Evolutionary conservation across 768 basidiomycete genomes (phyloP).

Genomic region (Russula olivacea): DNA sequence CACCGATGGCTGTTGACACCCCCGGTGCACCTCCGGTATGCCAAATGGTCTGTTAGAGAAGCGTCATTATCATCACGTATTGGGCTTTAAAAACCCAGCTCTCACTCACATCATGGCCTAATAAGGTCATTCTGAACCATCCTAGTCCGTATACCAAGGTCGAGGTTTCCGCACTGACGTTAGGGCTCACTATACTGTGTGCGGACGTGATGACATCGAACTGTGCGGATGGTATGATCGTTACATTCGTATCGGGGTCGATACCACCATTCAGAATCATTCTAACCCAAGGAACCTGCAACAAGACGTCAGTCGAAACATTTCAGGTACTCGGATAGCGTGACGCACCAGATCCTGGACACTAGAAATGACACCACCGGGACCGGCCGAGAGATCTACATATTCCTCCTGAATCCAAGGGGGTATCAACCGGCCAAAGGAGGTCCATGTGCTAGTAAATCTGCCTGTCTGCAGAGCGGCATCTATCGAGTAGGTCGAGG

Average conservation of each 20-base stretch:
- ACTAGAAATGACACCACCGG: slow-evolving; percentile 41
- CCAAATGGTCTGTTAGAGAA: slow-evolving; percentile 31
- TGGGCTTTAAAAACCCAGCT: no score
- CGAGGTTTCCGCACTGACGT: background rate
- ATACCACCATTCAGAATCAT: slow-evolving; percentile 35
- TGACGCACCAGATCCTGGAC: slow-evolving; percentile 39
- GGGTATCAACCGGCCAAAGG: no score
- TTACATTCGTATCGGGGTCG: slow-evolving; percentile 29
- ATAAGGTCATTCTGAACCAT: slow-evolving; percentile 36
- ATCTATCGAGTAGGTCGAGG: no score
- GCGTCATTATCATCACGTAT: background rate
- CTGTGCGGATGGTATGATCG: slow-evolving; percentile 32
- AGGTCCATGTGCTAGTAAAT: no score
- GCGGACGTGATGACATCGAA: slow-evolving; percentile 33
- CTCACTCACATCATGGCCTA: slow-evolving; percentile 37
- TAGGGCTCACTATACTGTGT: slow-evolving; percentile 28
- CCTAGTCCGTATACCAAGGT: slow-evolving; percentile 40
- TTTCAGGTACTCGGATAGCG: background rate
- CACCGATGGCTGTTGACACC: slow-evolving; percentile 30
- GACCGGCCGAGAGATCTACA: slow-evolving; percentile 32
- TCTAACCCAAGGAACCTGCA: slow-evolving; percentile 38
- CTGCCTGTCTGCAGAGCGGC: no score
- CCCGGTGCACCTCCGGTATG: slow-evolving; percentile 36
- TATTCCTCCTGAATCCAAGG: no score
- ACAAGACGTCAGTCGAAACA: background rate